Base-by-base conservation (phyloP, 1,284 basidiomycete species). In the Heterobasidion parviporum region DNA sequence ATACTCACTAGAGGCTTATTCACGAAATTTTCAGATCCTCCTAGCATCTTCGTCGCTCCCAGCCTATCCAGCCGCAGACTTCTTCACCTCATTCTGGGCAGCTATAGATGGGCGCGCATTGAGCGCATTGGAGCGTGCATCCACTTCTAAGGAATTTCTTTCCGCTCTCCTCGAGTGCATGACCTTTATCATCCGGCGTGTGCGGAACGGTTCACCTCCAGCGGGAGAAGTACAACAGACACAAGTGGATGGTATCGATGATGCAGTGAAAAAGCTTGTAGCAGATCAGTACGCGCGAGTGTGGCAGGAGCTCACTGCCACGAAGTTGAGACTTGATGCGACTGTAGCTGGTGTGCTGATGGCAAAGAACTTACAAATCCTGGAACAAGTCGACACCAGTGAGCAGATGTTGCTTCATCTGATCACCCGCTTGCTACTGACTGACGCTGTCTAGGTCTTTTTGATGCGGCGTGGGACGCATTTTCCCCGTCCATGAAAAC, bases 71-170 rank as follows among this genome's bases (percentile, higher is more conserved):
- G 54, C 54, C 9, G 15, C 54, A 7, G 44, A 50, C 5, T 55
- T 95, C 36, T 86, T 92, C 64, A 70, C 72, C 1, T 81, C 88
- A 0, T 85, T 95, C 63, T 93, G 91, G 87, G 80, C 82, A 8
- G 88, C 89, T 0, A 68, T 90, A 0, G 82, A 87, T 52, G 81
- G 81, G 12, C 80, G 82, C 16, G 82, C 83, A 0, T 71, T 91
- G 8, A 79, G 71, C 60, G 75, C 76, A 16, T 72, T 80, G 8
- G 75, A 81, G 56, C 77, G 80, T 26, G 66, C 74, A 2, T 68
- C 73, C 14, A 74, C 78, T 1, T 76, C 77, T 3, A 72, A 76
- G 0, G 83, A 89, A 0, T 92, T 90, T 70, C 67, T 91, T 6
- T 74, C 77, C 0, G 78, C 89, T 0, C 66, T 91, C 8, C 70